Conservation (phyloP, 768 basidiomycete genomes). For the Russula sp. region DNA sequence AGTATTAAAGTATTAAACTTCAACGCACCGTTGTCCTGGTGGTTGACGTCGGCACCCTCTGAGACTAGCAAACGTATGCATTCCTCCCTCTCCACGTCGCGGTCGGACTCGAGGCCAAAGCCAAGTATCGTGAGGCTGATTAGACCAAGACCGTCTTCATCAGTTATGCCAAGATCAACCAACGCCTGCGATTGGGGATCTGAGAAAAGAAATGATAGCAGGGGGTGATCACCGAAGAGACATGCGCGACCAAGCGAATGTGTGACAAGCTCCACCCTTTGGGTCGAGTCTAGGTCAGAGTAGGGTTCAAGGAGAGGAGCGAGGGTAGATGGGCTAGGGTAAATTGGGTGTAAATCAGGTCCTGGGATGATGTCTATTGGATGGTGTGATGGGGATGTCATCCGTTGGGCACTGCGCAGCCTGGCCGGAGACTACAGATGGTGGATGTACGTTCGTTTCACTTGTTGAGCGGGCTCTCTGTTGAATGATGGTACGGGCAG, state of each 20-base stretch:
- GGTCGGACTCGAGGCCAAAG: conserved; percentile 76
- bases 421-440: conserved; percentile 6
- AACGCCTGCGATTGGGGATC: conserved; percentile 63
- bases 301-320: conserved; percentile 59
- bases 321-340: conserved; percentile 65
- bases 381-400: conserved; percentile 38
- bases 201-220: conserved; percentile 68
- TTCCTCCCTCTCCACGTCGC: conserved; percentile 88
- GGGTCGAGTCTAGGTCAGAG: conserved; percentile 63
- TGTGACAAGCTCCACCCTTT: conserved; percentile 65
- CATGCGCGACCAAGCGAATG: conserved; percentile 76
- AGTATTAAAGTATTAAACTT: not conserved
- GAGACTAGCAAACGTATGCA: conserved; percentile 75
- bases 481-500: not conserved
- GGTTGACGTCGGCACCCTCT: conserved; percentile 67
- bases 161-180: conserved; percentile 66
- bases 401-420: conserved; percentile 23
- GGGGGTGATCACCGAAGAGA: conserved; percentile 69
- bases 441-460: conserved; percentile 1
- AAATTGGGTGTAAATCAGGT: conserved; percentile 77
- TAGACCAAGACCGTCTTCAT: conserved; percentile 84
- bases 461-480: not conserved
- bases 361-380: conserved; percentile 62
- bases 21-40: conserved; percentile 61
- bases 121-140: conserved; percentile 77